Conservation (phyloP, 257 asterid species). For the Nicotiana otophora region DNA sequence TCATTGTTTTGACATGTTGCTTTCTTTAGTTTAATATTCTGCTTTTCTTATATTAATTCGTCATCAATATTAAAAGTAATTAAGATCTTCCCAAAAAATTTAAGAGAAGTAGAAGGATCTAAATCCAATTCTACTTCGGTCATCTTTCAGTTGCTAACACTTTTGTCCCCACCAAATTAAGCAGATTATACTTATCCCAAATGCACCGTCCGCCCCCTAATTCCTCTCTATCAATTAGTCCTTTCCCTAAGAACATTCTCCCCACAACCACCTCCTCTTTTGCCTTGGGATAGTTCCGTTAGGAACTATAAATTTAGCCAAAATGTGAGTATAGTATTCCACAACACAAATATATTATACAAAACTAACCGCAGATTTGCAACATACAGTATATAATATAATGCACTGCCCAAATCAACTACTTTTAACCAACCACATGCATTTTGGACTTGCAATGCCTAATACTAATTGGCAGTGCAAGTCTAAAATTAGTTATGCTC, state of each 20-base stretch:
- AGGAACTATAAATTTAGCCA: not conserved
- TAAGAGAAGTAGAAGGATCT: not conserved
- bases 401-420: not conserved
- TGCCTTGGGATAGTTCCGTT: not conserved
- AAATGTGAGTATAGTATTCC: not conserved
- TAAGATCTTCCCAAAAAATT: not conserved
- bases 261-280: not conserved
- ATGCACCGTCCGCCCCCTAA: not conserved
- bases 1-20: not conserved
- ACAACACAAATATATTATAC: not conserved
- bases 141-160: not conserved
- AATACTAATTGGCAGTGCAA: not conserved
- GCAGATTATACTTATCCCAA: constrained; percentile 2
- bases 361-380: not conserved
- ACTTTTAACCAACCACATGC: not conserved
- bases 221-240: not conserved
- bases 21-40: not conserved
- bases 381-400: not conserved
- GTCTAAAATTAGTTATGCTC: not conserved
- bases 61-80: not conserved
- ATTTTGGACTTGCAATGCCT: not conserved
- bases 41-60: not conserved
- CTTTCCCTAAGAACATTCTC: not conserved
- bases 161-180: not conserved
- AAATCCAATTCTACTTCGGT: not conserved